Evolutionary conservation across 2,329 filamentous ascomycete genomes (phyloP).

Genomic region (Curvularia lunata): DNA sequence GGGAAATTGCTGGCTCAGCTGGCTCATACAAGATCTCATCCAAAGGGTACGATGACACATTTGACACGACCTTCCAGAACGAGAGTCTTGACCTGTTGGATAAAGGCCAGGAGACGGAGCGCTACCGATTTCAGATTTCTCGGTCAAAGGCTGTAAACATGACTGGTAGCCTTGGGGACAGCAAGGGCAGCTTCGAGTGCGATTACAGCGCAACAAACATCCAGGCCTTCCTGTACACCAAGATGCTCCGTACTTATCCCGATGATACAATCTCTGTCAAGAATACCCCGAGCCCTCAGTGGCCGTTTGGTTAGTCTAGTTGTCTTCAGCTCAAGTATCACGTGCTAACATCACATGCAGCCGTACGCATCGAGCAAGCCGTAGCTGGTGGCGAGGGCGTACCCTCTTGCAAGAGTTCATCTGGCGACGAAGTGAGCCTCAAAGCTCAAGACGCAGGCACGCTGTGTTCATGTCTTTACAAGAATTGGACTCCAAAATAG

Average conservation of each 20-base stretch:
- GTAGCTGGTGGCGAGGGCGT: constrained; percentile 57
- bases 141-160: constrained; percentile 62
- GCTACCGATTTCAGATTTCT: constrained; percentile 63
- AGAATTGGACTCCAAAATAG: constrained; percentile 45
- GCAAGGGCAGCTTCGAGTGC: constrained; percentile 60
- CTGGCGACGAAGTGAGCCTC: constrained; percentile 47
- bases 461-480: constrained; percentile 57
- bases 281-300: constrained; percentile 40
- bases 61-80: constrained; percentile 63
- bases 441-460: constrained; percentile 42
- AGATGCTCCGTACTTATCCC: constrained; percentile 52
- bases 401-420: constrained; percentile 61
- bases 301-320: constrained; percentile 43
- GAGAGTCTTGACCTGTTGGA: constrained; percentile 59
- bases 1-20: constrained; percentile 60
- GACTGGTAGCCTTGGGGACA: constrained; percentile 51
- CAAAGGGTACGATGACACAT: constrained; percentile 58
- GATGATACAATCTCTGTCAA: constrained; percentile 31
- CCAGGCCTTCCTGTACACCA: constrained; percentile 67
- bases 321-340: neutral
- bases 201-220: constrained; percentile 64
- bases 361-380: constrained; percentile 62
- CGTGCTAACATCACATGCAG: constrained; percentile 32
- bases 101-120: constrained; percentile 57
- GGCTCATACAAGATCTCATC: constrained; percentile 61